Base-by-base conservation (phyloP, 2,329 filamentous ascomycete species). In the Emydomyces testavorans region DNA sequence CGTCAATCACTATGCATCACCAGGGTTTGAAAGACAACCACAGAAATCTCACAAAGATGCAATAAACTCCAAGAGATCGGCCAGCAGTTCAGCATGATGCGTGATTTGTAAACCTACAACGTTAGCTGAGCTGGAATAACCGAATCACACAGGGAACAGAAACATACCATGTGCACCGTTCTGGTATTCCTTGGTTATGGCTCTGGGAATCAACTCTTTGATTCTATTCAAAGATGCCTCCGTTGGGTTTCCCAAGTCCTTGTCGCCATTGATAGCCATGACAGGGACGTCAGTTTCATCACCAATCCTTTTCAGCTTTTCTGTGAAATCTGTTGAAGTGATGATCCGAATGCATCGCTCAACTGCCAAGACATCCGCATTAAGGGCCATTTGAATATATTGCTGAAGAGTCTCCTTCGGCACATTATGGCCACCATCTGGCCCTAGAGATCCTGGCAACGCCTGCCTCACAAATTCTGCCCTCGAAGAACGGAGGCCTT, bases 271-370 rank as follows among this genome's bases (percentile, higher is more conserved):
- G 13, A 62, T 42, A 31, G 60, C 57, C 43, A 57, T 53, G 11
- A 61, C 28, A 21, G 50, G 53, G 5, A 59, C 21, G 29, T 57
- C 45, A 3, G 35, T 51, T 4, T 52, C 42, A 7, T 50, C 28
- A n/a, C 40, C 45, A 13, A 58, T 41, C 32, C 46, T 52, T 47
- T 49, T 53, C 47, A 57, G 39, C 18, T 57, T 52, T 15, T 58
- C 53, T 1, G 53, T 56, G 46, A 62, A 59, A 49, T 60, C 56
- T 24, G 49, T 55, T 7, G 48, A 47, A 8, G 52, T 56, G 44
- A 61, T 57, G 44, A 59, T 57, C 37, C 57, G 57, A n/a, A 57
- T 41, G 39, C 58, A 61, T 29, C 58, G 52, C 49, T 61, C 59
- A 18, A 62, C 50, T 6, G 59, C 58, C 7, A 61, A 50, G 13